Conservation (phyloP, 208 protist genomes). For the Trypanosoma vivax region DNA sequence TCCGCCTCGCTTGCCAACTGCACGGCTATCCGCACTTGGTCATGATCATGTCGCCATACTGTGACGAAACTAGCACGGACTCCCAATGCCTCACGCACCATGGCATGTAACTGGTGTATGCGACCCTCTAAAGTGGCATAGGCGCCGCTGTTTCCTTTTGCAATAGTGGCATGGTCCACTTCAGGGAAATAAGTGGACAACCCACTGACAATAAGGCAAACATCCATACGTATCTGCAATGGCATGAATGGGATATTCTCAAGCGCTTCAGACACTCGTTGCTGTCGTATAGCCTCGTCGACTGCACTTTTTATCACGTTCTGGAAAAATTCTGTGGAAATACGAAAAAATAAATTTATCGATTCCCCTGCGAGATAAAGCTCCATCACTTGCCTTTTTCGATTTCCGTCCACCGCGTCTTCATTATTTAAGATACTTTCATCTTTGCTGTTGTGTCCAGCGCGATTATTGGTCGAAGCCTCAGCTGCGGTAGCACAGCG, state of each 20-base stretch:
- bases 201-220: constrained; percentile 33
- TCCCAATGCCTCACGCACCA: constrained; percentile 47
- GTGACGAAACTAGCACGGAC: constrained; percentile 31
- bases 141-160: constrained; percentile 3
- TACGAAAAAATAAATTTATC: constrained; percentile 78
- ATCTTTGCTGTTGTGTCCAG: not conserved
- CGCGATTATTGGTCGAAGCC: not conserved
- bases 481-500: constrained; percentile 33
- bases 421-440: no score
- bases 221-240: constrained; percentile 55
- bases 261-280: constrained; percentile 41
- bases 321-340: constrained; percentile 48
- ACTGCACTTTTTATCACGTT: constrained; percentile 54
- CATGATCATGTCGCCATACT: constrained; percentile 37
- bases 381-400: constrained; percentile 54
- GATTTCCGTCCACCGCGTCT: no score
- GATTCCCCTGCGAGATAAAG: constrained; percentile 59
- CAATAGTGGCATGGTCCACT: constrained; percentile 4
- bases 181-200: constrained; percentile 8
- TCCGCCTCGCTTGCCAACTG: constrained; percentile 57
- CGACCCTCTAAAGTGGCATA: constrained; percentile 13
- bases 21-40: constrained; percentile 42
- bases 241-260: constrained; percentile 46
- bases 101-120: constrained; percentile 17
- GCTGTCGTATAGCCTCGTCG: constrained; percentile 61